Conservation (phyloP, 108 stramenopile genomes). For the Conticribra guillardii region DNA sequence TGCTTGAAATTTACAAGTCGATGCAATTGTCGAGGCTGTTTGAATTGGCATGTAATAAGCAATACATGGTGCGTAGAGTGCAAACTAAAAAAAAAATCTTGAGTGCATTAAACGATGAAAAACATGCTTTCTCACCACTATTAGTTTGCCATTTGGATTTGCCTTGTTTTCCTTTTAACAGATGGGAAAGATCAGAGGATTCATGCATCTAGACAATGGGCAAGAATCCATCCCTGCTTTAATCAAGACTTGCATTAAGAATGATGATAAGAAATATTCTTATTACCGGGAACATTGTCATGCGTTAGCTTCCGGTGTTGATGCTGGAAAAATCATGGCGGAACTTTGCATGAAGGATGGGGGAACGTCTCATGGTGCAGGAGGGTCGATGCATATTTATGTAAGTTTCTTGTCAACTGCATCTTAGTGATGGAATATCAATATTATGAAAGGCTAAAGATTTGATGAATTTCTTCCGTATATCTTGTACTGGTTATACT, state of each 20-base stretch:
- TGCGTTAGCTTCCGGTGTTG: slow-evolving; percentile 62
- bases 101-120: too few species aligned
- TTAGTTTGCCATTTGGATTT: background rate
- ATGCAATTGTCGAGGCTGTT: slow-evolving; percentile 34
- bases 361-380: slow-evolving; percentile 67
- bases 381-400: slow-evolving; percentile 71
- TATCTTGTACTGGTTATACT: too few species aligned
- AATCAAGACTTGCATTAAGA: slow-evolving; percentile 46
- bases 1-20: slow-evolving; percentile 25
- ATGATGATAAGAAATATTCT: slow-evolving; percentile 63
- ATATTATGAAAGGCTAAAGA: background rate
- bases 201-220: slow-evolving; percentile 78
- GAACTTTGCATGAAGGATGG: slow-evolving; percentile 69
- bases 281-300: slow-evolving; percentile 77
- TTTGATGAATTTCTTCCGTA: slow-evolving; percentile 21
- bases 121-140: too few species aligned
- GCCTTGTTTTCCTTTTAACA: background rate
- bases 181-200: slow-evolving; percentile 49
- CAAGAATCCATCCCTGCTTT: slow-evolving; percentile 72
- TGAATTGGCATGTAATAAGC: slow-evolving; percentile 36
- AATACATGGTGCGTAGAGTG: slow-evolving; percentile 26
- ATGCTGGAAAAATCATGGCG: slow-evolving; percentile 60
- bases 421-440: too few species aligned
- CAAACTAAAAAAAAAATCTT: slow-evolving; percentile 3
- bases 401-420: too few species aligned